Conservation (phyloP, 495 filamentous ascomycete species). For the Podospora sp. region DNA sequence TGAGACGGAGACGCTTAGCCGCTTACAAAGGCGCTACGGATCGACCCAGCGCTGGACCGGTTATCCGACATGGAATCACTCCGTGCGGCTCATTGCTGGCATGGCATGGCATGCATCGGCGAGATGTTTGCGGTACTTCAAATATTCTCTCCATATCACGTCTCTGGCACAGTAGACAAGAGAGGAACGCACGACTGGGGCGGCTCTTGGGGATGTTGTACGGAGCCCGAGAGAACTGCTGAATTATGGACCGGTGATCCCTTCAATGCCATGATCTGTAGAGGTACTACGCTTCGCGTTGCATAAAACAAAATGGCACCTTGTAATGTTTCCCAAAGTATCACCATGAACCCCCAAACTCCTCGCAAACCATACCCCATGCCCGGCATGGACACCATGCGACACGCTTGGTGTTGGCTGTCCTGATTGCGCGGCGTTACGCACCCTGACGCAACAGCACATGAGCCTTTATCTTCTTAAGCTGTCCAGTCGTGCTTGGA, state of each 20-base stretch:
- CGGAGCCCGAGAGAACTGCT: neutral
- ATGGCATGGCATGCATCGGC: neutral
- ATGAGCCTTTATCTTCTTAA: conserved; percentile 49
- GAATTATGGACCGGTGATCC: neutral
- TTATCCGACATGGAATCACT: neutral
- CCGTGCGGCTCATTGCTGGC: too few species aligned
- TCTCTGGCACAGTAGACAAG: neutral
- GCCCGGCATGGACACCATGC: neutral
- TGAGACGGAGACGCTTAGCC: neutral
- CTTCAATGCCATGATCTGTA: neutral
- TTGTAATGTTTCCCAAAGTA: neutral
- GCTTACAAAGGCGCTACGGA: neutral
- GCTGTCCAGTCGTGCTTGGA: conserved; percentile 81
- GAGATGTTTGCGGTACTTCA: neutral
- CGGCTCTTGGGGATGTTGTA: neutral
- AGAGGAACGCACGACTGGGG: neutral
- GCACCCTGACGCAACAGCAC: neutral
- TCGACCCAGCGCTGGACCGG: neutral
- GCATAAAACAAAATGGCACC: neutral
- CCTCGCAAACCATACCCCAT: neutral
- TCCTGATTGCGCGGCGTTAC: neutral
- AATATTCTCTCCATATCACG: neutral
- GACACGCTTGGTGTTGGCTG: neutral
- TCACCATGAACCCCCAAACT: neutral
- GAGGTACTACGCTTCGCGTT: neutral